Evolutionary conservation across 495 filamentous ascomycete species (phyloP), one percentile per base, ranked within the genome.

Genomic region (Opeltia flavorubescens): DNA sequence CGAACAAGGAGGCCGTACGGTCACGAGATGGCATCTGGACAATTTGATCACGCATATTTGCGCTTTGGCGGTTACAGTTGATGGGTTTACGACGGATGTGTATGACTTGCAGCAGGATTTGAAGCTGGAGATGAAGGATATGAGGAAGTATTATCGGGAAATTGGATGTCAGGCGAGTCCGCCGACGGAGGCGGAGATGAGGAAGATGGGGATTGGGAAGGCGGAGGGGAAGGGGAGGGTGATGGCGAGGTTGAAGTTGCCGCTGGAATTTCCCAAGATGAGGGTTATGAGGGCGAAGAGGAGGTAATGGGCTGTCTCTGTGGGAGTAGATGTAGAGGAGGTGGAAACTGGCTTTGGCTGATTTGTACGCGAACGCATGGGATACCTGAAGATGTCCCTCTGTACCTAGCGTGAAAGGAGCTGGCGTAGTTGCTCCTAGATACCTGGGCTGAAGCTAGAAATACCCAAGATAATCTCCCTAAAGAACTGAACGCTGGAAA

Each of bases 211-310:
- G 21, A 56, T 75, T 28, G 68, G 67, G 52, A 80, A 78, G 59
- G 74, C 74, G 3, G 77, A 81, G 55, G 77, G 74, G 2, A 57
- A 63, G 29, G 69, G 72, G 20, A 72, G 81, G 46, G 70, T 75
- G 26, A 55, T 83, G 38, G 89, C 84, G 13, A 71, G 75, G 47
- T 66, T 98, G 52, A 79, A 69, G 50, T 55, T 95, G 44, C 93
- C 93, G 1, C 64, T 95, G 47, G 74, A 81, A 47, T 95, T 96
- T 57, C 91, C 91, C 0, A 83, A 77, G 65, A 61, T 67, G 50
- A 68, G 64, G 26, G 20, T 41, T 6, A 6, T 6, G 29, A 31
- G 29, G 29, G 13, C 13, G 29, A 31, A 31, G 29, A 31, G 29
- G 29, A 31, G 13, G 29, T 31, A 31, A 31, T n/a, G n/a, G n/a